Conservation (phyloP, 2,329 filamentous ascomycete genomes). For the Aspergillus intermedius region DNA sequence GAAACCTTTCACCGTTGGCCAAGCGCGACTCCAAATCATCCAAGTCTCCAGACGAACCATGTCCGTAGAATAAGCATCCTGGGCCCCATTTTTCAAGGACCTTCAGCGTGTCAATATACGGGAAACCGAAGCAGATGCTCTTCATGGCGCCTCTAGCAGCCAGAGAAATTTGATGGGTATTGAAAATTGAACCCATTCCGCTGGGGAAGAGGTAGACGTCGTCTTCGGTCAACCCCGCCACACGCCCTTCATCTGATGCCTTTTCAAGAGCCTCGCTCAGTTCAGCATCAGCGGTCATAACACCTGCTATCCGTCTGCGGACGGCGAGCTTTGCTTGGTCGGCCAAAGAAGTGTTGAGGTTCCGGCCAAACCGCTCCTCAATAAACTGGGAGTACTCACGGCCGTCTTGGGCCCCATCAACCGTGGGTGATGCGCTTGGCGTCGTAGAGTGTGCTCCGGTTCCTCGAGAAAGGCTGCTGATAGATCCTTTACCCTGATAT, state of each 20-base stretch:
- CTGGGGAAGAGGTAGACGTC: constrained; percentile 85
- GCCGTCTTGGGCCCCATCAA: constrained; percentile 32
- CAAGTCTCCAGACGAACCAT: constrained; percentile 68
- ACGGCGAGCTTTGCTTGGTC: constrained; percentile 80
- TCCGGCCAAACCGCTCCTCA: constrained; percentile 89
- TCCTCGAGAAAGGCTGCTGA: constrained; percentile 35
- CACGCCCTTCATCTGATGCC: constrained; percentile 26
- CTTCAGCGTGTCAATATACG: constrained; percentile 94
- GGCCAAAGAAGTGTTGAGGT: constrained; percentile 73
- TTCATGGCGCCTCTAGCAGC: constrained; percentile 57
- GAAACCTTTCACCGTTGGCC: constrained; percentile 64
- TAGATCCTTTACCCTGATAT: constrained; percentile 62
- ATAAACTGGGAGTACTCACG: constrained; percentile 74
- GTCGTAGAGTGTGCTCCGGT: constrained; percentile 21
- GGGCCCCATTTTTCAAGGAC: constrained; percentile 91
- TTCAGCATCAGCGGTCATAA: constrained; percentile 66
- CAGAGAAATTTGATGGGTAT: constrained; percentile 69
- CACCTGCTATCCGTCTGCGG: constrained; percentile 78
- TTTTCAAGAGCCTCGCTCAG: constrained; percentile 52
- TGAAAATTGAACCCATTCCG: constrained; percentile 95
- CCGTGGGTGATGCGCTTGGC: constrained; percentile 25
- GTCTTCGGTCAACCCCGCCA: constrained; percentile 62
- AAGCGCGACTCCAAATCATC: constrained; percentile 74
- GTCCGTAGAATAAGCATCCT: constrained; percentile 81
- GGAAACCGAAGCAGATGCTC: constrained; percentile 92